Evolutionary conservation across 2,329 filamentous ascomycete genomes (phyloP), one percentile per base, ranked within the genome.

Genomic region (Botryotinia narcissicola): DNA sequence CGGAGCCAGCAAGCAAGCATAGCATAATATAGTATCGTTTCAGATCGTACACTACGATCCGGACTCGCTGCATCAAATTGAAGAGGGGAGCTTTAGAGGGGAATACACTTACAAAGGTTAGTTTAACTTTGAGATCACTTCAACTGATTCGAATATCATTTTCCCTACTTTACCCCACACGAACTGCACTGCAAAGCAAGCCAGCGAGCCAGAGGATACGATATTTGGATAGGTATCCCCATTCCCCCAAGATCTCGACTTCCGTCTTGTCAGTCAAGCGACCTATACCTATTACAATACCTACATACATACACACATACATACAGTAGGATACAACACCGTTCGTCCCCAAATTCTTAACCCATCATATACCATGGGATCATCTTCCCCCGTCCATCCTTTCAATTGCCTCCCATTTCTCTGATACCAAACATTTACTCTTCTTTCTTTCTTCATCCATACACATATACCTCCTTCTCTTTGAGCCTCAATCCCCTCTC

Each of bases 101-200:
- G 51, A 69, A 69, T 68, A 68, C 35, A 68, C 66, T 68, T 42
- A 57, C 48, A 57, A 69, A 69, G 66, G 66, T 69, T 57, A 69
- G 66, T 69, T 68, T 42, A 32, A 57, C 66, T 69, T 57, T 42
- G 51, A 69, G 48, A 57, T 57, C 66, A 42, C 51, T 57, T 69
- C 48, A 32, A 32, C 57, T 57, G 64, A 68, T 68, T 42, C 46
- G 64, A 54, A 40, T 54, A 68, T 68, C 64, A 68, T 54, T 68
- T 54, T 57, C 51, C 46, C 35, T n/a, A 68, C n/a, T 40, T 29
- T 69, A 69, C 66, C n/a, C 48, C 66, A 69, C 48, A 69, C 48
- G 18, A 57, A 69, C 66, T 69, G 46, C 64, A 67, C 48, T 57
- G 66, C 64, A 68, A 54, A 51, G 63, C 64, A 68, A 68, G 62